Conservation (phyloP, 1,139 yeast species). For the Zygoascus sp. region DNA sequence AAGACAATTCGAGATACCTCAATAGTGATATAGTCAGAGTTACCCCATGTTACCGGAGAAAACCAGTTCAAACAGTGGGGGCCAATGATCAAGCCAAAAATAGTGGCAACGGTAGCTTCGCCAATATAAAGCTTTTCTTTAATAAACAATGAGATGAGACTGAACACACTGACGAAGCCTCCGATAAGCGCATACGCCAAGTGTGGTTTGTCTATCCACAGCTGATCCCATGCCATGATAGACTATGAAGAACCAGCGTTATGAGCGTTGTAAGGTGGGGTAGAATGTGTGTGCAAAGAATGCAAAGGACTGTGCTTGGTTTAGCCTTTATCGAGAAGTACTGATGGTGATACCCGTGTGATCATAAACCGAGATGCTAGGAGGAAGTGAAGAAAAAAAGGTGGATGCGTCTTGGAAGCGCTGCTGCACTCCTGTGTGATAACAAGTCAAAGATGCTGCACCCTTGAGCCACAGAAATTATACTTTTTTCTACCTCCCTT, state of each 20-base stretch:
- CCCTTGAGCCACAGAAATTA: background rate
- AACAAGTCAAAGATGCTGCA: background rate
- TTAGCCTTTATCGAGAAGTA: conserved; percentile 1
- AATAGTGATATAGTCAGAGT: conserved; percentile 76
- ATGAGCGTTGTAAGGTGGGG: background rate
- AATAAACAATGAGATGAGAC: conserved; percentile 83
- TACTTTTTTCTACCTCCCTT: no score
- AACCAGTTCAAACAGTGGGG: conserved; percentile 93
- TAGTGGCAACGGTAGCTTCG: conserved; percentile 91
- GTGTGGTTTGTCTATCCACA: conserved; percentile 57
- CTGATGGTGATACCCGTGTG: background rate
- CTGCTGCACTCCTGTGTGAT: background rate
- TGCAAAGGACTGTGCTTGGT: no score
- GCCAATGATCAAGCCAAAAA: conserved; percentile 88
- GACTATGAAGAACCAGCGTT: background rate
- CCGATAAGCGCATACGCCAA: conserved; percentile 93
- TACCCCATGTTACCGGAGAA: conserved; percentile 86
- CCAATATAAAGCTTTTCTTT: conserved; percentile 89
- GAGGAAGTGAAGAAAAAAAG: background rate
- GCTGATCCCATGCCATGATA: conserved; percentile 33
- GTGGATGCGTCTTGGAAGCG: background rate
- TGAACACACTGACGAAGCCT: conserved; percentile 79
- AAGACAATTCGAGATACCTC: conserved; percentile 85
- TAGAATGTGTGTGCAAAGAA: no score
- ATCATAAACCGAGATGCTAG: background rate